phyloP scores from a whole-genome alignment of 2,329 filamentous ascomycete species.

The Penicillium capsulatum region DNA sequence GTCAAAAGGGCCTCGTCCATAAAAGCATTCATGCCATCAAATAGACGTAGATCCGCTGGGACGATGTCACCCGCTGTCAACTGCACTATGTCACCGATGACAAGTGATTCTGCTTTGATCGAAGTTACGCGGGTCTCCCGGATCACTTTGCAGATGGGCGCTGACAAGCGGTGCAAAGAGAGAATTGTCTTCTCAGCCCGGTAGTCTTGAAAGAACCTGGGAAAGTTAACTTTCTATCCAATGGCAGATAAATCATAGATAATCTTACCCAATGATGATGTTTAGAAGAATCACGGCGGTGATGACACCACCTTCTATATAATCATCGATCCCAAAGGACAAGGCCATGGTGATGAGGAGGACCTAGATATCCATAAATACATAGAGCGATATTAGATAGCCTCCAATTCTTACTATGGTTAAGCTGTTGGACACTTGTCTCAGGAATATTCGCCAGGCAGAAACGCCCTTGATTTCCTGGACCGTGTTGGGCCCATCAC shows the following conservation, averaged over 20 bases:
- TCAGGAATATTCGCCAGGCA: constrained; percentile 70
- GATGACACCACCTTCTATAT: constrained; percentile 57
- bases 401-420: constrained; percentile 52
- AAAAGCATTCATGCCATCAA: constrained; percentile 65
- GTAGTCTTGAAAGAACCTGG: constrained; percentile 55
- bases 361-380: constrained; percentile 57
- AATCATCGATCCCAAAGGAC: constrained; percentile 54
- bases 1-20: constrained; percentile 65
- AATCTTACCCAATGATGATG: constrained; percentile 48
- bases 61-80: constrained; percentile 55
- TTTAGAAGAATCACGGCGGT: constrained; percentile 57
- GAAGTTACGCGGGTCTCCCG: constrained; percentile 53
- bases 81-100: constrained; percentile 55
- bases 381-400: too few relatives aligned
- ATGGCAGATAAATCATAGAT: too few relatives aligned
- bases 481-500: constrained; percentile 67
- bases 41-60: constrained; percentile 54
- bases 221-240: constrained; percentile 1
- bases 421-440: constrained; percentile 72
- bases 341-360: constrained; percentile 70
- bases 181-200: constrained; percentile 59
- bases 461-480: constrained; percentile 67
- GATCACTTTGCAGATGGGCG: constrained; percentile 54
- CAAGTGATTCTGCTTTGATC: constrained; percentile 54
- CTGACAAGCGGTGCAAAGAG: constrained; percentile 52